Evolutionary conservation across 305 asterid species (phyloP), one percentile per base, ranked within the genome.

Genomic region (Solanum hybrid): DNA sequence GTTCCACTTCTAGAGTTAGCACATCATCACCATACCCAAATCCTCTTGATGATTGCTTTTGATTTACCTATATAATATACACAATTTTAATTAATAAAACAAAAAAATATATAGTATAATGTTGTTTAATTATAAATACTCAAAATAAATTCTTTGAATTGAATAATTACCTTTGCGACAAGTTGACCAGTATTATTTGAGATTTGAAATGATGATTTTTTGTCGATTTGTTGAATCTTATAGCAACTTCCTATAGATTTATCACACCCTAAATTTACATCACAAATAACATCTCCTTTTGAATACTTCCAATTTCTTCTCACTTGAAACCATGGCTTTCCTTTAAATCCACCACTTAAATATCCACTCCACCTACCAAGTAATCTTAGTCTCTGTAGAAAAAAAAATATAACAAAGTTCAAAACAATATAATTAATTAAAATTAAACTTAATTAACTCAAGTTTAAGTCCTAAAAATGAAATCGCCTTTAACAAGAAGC

Each of bases 351-450:
- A 77, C 81, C 22, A 76, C 92, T 77, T 89, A 91, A 17, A 92
- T 93, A 95, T 3, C 98, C 98, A 77, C 95, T 93, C 98, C 98
- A 96, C 2, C 93, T 34, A 75, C 94, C 94, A 32, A 93, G 91
- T 24, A 94, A 24, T 41, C 91, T 9, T 0, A 94, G 68, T 82
- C 92, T 95, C 98, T 96, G 96, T 91, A 61, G 13, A 38, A 32
- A 39, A 10, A 75, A 10, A 75, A 22, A 12, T 11, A 65, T 9
- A 34, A 65, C 37, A 24, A 87, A 87, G 41, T 22, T 33, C 29
- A 34, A 37, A 73, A 7, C 9, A n/a, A 37, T 24, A 83, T 36
- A 82, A 22, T 29, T 26, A 39, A 36, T 38, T n/a, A 80, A 80
- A 79, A 37, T 3, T 41, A 82, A 82, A 39, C 10, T 15, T 17